Conservation (phyloP, 306 rosid species). For the barrel medic (Medicago truncatula) region DNA sequence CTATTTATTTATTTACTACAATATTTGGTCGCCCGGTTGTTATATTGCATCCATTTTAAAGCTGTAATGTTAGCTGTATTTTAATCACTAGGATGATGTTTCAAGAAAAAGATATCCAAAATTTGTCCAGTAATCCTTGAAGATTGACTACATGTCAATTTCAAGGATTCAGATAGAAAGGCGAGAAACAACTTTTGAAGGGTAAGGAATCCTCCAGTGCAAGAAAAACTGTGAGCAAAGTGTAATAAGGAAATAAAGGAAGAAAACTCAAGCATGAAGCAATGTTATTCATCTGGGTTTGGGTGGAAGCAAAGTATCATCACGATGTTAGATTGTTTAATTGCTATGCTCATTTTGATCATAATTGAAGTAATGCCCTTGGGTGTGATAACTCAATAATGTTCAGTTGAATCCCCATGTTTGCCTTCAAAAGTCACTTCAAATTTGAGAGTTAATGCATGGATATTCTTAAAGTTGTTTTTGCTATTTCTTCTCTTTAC, state of each 20-base stretch:
- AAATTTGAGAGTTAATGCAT: slow-evolving; percentile 28
- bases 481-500: slow-evolving; percentile 20
- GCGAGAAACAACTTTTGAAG: background rate
- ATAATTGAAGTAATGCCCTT: slow-evolving; percentile 11
- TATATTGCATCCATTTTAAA: slow-evolving; percentile 5
- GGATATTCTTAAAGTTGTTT: background rate
- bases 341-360: slow-evolving; percentile 10
- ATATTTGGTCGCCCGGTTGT: slow-evolving; percentile 4
- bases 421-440: background rate
- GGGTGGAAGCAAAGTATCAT: background rate
- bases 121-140: slow-evolving; percentile 22
- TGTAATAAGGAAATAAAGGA: background rate
- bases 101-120: background rate
- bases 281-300: slow-evolving; percentile 4
- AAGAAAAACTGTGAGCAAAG: slow-evolving; percentile 15
- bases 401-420: slow-evolving; percentile 2
- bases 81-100: slow-evolving; percentile 6
- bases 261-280: background rate
- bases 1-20: slow-evolving; percentile 25
- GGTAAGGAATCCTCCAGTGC: slow-evolving; percentile 21
- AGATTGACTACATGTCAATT: slow-evolving; percentile 9
- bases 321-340: slow-evolving; percentile 23
- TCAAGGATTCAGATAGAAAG: slow-evolving; percentile 29
- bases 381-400: slow-evolving; percentile 10
- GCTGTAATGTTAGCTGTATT: background rate